phyloP scores from a whole-genome alignment of 2,329 filamentous ascomycete genomes.

The Trichoderma arundinaceum region DNA sequence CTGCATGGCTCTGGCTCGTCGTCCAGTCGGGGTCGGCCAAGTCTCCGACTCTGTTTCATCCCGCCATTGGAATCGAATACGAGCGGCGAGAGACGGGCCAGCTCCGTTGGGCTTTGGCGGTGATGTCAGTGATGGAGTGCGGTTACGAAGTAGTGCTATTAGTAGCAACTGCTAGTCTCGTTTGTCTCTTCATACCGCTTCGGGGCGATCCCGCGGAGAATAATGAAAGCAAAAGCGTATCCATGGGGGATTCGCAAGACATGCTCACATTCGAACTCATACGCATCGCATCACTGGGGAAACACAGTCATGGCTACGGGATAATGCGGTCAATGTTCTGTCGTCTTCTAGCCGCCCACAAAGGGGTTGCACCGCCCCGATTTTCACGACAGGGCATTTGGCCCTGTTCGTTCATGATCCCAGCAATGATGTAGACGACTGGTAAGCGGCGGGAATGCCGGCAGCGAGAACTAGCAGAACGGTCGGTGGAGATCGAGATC shows the following conservation, averaged over 20 bases:
- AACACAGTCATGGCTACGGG: constrained; percentile 7
- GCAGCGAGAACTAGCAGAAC: constrained; percentile 6
- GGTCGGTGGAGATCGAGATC: constrained; percentile 29
- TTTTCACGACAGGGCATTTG: constrained; percentile 12
- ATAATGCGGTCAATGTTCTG: constrained; percentile 8
- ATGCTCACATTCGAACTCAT: background rate
- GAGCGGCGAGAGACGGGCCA: constrained; percentile 15
- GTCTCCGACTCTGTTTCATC: background rate
- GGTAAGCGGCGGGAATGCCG: constrained; percentile 29
- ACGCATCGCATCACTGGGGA: constrained; percentile 1
- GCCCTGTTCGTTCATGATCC: constrained; percentile 10
- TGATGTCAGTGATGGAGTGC: constrained; percentile 23
- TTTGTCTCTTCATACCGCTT: background rate
- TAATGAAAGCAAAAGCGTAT: background rate
- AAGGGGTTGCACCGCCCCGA: constrained; percentile 29
- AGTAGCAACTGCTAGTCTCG: background rate
- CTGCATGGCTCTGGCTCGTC: background rate
- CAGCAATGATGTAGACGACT: background rate
- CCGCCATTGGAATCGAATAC: constrained; percentile 10
- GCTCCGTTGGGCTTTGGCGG: background rate
- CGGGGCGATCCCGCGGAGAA: constrained; percentile 20
- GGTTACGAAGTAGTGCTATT: background rate
- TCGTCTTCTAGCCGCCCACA: constrained; percentile 12
- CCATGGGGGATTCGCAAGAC: constrained; percentile 5
- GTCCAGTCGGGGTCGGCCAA: constrained; percentile 7